These are phyloP conservation scores for Puccinia novopanici DNA, from an alignment of 1,284 basidiomycete genomes.

Conservation along the genomic window DNA sequence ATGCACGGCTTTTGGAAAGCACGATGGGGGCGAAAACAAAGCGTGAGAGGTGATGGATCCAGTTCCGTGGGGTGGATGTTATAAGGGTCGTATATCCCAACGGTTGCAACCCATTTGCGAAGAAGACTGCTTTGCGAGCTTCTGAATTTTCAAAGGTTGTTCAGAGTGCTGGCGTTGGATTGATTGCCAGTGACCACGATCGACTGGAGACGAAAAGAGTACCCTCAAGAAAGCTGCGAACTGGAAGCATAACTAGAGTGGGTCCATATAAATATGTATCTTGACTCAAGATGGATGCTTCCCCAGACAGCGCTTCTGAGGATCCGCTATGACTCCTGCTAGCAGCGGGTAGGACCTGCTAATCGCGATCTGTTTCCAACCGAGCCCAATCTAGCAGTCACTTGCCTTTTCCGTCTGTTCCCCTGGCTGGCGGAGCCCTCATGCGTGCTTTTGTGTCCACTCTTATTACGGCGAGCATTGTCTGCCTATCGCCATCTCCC, in stretches of 20 bases:
- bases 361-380: constrained; percentile 14
- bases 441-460: neutral
- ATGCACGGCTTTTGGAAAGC: no score
- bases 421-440: neutral
- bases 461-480: neutral
- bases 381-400: constrained; percentile 13
- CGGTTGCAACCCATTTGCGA: no score
- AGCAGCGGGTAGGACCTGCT: neutral
- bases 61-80: no score
- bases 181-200: constrained; percentile 6
- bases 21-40: no score
- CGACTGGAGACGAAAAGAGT: neutral
- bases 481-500: neutral
- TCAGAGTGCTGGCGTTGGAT: no score
- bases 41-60: no score
- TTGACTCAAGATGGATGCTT: neutral
- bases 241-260: neutral
- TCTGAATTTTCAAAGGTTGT: no score
- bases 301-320: neutral
- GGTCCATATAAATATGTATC: neutral
- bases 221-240: neutral
- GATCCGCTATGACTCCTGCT: constrained; percentile 4
- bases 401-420: constrained; percentile 12
- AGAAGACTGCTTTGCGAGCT: no score
- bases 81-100: no score